Conservation (phyloP, 179 eudicot species). For the Heliamphora pulchella region DNA sequence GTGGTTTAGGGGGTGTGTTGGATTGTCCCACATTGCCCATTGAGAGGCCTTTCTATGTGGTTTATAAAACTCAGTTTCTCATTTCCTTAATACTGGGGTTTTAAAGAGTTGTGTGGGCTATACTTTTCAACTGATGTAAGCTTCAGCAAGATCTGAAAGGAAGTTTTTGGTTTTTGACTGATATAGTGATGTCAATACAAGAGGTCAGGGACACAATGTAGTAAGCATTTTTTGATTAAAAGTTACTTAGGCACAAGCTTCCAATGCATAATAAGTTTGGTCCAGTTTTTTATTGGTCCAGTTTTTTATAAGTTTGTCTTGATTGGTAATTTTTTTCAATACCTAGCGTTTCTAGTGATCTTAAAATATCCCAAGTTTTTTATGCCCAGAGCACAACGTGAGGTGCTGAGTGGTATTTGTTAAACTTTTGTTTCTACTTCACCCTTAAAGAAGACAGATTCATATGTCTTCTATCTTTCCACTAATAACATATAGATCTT, state of each 20-base stretch:
- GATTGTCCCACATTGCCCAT: too few relatives aligned
- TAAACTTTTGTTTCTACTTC: not conserved
- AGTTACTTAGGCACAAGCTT: not conserved
- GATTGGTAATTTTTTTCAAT: not conserved
- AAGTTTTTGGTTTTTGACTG: not conserved
- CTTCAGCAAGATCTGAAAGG: not conserved
- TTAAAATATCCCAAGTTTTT: not conserved
- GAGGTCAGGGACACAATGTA: not conserved
- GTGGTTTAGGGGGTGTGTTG: too few relatives aligned
- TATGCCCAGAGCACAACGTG: not conserved
- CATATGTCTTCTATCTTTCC: not conserved
- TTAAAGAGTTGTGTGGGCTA: too few relatives aligned
- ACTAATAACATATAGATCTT: not conserved
- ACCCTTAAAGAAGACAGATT: not conserved
- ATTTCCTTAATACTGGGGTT: too few relatives aligned
- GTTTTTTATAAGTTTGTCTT: not conserved
- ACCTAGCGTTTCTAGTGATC: not conserved
- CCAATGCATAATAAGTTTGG: not conserved
- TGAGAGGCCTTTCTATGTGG: too few relatives aligned
- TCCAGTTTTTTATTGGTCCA: too few relatives aligned
- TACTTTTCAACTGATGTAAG: not conserved
- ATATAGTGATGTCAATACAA: not conserved
- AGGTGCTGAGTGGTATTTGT: not conserved
- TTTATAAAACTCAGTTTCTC: too few relatives aligned
- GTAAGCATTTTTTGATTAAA: not conserved